Evolutionary conservation across 2,329 filamentous ascomycete genomes (phyloP).

Genomic region (Ilyonectria sp.): DNA sequence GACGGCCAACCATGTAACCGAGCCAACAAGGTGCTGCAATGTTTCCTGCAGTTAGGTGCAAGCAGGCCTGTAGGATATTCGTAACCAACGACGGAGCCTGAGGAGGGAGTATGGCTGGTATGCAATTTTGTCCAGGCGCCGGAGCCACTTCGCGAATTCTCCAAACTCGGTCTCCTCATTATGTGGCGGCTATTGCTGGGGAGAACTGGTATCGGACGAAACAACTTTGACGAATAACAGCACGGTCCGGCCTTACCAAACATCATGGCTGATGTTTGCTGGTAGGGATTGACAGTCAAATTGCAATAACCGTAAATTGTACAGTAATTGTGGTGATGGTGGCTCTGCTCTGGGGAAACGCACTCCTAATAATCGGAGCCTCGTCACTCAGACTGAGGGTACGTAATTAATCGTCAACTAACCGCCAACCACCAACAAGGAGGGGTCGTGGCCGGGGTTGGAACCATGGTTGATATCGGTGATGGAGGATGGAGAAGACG

Average conservation of each 20-base stretch:
- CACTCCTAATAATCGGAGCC: slow-evolving; percentile 3
- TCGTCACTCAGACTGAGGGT: slow-evolving; percentile 10
- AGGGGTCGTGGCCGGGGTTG: slow-evolving; percentile 6
- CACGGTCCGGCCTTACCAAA: not conserved
- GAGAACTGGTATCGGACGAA: not conserved
- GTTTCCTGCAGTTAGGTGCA: not conserved
- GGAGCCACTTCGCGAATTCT: slow-evolving; percentile 5
- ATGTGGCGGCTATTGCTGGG: slow-evolving; percentile 5
- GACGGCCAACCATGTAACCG: not conserved
- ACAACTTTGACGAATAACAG: slow-evolving; percentile 9
- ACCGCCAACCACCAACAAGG: slow-evolving; percentile 5
- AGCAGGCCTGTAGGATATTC: not conserved
- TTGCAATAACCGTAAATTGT: slow-evolving; percentile 12
- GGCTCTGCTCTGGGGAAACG: slow-evolving; percentile 13
- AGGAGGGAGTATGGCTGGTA: not conserved
- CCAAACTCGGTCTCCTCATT: slow-evolving; percentile 2
- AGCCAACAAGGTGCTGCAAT: not conserved
- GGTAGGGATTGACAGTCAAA: slow-evolving; percentile 12
- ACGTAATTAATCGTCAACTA: slow-evolving; percentile 6
- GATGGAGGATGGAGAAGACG: slow-evolving; percentile 21
- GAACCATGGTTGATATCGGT: slow-evolving; percentile 11
- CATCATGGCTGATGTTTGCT: slow-evolving; percentile 1
- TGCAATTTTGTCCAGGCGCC: not conserved
- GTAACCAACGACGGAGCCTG: not conserved
- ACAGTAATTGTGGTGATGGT: not conserved